A percentile compares a stretch with the other conserved stretches of the same genome.
Evolutionary conservation across 495 filamentous ascomycete genomes (phyloP).

Genomic region (Penicillium manginii): DNA sequence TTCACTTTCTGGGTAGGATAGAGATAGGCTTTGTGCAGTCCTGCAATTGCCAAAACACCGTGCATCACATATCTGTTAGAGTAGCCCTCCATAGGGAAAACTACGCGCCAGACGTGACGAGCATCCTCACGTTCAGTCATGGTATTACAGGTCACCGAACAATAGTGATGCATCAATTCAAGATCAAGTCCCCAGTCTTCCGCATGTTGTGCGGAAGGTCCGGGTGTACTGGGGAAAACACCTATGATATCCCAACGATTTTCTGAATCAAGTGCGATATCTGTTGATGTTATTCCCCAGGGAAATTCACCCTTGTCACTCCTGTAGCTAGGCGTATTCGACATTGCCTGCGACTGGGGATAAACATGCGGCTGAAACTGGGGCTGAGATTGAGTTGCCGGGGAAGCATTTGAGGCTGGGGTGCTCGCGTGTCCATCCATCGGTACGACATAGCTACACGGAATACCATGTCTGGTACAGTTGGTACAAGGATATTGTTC

Average conservation of each 20-base stretch:
- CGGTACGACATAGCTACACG: conserved; percentile 22
- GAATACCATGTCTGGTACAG: conserved; percentile 28
- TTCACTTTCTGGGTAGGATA: conserved; percentile 9
- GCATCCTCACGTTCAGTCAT: conserved; percentile 27
- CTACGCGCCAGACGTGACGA: conserved; percentile 36
- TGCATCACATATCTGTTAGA: conserved; percentile 44
- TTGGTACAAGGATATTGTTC: conserved; percentile 32
- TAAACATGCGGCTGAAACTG: conserved; percentile 3
- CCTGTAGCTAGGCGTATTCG: conserved; percentile 11
- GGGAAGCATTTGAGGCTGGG: conserved; percentile 12
- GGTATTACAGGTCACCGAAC: conserved; percentile 30
- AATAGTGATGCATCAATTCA: conserved; percentile 42
- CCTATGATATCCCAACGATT: conserved; percentile 17
- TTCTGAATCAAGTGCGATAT: conserved; percentile 9
- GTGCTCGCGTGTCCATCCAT: neutral
- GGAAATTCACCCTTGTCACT: neutral
- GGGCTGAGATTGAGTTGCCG: conserved; percentile 9
- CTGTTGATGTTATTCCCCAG: neutral
- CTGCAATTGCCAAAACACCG: conserved; percentile 43
- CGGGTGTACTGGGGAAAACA: conserved; percentile 12
- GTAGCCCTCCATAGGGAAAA: conserved; percentile 40
- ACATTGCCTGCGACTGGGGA: conserved; percentile 1
- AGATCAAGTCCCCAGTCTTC: conserved; percentile 33
- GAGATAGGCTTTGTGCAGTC: conserved; percentile 39
- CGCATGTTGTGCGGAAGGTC: neutral